Base-by-base conservation (phyloP, 1,139 yeast species). In the Taphrina sp. region DNA sequence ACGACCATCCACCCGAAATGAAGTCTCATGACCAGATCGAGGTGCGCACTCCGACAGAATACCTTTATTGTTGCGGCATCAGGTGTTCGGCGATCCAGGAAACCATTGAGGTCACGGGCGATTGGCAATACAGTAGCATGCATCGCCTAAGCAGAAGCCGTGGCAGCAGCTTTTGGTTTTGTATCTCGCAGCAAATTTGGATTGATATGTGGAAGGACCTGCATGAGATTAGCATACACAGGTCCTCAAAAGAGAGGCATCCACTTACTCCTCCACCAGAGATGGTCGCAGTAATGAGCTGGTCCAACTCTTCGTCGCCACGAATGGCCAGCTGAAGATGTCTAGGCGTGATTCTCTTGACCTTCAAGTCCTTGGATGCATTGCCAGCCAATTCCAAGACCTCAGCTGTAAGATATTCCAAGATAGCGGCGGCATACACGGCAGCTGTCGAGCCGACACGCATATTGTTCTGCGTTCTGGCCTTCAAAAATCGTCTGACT, bases 231-330 rank as follows among this genome's bases (percentile, higher is more conserved):
- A n/a, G n/a, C n/a, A n/a, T n/a, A n/a, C n/a, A n/a, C n/a, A n/a
- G n/a, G n/a, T n/a, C n/a, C n/a, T n/a, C n/a, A n/a, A n/a, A n/a
- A n/a, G n/a, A n/a, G n/a, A n/a, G n/a, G n/a, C n/a, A n/a, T n/a
- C n/a, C n/a, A n/a, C n/a, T n/a, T n/a, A n/a, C n/a, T 82, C 99
- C 98, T 76, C 99, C 99, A 67, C 85, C 90, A 51, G 99, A 97
- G 72, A 94, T 94, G 60, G 98, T 94, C 64, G 97, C 99, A 71
- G 87, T 85, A 68, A 94, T 87, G 72, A 94, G 56, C 42, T 64
- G 60, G 75, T 92, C 97, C 72, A 94, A 82, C 74, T 94, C 98
- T 73, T 92, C 98, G 75, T 94, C 98, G 64, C 97, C 97, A 76
- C 98, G 86, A 68, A 92, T 92, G 62, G 98, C 98, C 16, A 94